phyloP scores from a whole-genome alignment of 2,329 filamentous ascomycete genomes.

The Botrytis galanthina region DNA sequence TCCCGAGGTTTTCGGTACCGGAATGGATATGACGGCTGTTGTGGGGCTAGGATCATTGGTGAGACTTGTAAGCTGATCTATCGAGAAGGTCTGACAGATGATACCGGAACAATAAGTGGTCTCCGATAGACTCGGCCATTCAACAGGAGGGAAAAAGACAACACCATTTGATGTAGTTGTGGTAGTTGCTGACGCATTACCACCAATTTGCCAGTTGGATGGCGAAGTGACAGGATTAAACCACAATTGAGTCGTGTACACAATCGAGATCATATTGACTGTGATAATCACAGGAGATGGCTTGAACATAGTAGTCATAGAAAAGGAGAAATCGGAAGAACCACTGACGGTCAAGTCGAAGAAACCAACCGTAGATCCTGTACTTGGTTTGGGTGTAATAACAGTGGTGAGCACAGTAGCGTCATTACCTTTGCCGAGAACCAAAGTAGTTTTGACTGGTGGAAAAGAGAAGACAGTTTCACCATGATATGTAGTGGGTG shows the following conservation, averaged over 20 bases:
- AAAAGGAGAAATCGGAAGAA: not conserved
- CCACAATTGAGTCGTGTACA: conserved; percentile 1
- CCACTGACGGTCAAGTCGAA: not conserved
- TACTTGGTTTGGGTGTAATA: not conserved
- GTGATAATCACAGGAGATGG: not conserved
- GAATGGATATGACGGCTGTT: not conserved
- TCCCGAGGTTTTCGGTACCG: not conserved
- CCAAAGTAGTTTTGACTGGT: not conserved
- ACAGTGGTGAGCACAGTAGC: not conserved
- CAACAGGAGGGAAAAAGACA: not conserved
- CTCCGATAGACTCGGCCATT: not conserved
- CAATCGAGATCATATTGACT: conserved; percentile 2
- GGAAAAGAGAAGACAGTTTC: not conserved
- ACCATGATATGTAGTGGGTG: conserved; percentile 4
- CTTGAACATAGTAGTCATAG: conserved; percentile 9
- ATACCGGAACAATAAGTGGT: not conserved
- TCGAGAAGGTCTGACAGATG: not conserved
- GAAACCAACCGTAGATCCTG: not conserved
- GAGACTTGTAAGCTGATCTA: not conserved
- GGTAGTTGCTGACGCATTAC: not conserved
- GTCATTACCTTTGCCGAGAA: not conserved
- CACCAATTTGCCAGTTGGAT: not conserved
- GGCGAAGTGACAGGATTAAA: not conserved
- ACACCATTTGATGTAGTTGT: not conserved
- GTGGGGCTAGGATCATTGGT: not conserved